Conservation (phyloP, 2,329 filamentous ascomycete genomes). For the Davidsoniella eucalypti region DNA sequence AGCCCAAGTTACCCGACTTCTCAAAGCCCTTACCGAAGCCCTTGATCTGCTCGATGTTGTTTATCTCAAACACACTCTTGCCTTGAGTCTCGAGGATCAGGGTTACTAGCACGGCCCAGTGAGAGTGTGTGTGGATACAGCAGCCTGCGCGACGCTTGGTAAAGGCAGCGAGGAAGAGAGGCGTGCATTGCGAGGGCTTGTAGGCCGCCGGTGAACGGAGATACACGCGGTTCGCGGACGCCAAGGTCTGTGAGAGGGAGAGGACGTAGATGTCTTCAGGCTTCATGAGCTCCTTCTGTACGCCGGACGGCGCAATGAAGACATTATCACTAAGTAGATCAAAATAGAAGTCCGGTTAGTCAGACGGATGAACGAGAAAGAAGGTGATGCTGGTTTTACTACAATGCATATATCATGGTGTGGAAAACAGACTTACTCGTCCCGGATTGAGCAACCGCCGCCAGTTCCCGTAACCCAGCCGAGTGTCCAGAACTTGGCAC, state of each 20-base stretch:
- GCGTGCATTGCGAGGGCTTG: constrained; percentile 91
- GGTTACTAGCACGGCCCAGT: constrained; percentile 92
- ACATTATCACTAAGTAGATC: constrained; percentile 53
- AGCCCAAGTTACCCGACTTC: constrained; percentile 74
- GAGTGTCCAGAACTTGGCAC: constrained; percentile 85
- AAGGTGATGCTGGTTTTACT: too few relatives aligned
- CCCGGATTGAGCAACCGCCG: constrained; percentile 61
- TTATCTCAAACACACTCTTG: constrained; percentile 64
- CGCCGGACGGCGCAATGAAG: constrained; percentile 87
- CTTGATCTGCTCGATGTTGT: constrained; percentile 98
- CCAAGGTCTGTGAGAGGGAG: constrained; percentile 51
- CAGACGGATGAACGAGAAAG: neutral
- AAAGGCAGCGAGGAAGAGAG: constrained; percentile 90
- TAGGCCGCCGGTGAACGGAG: constrained; percentile 56
- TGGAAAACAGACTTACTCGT: constrained; percentile 30
- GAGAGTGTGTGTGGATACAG: constrained; percentile 98
- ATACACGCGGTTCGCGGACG: constrained; percentile 46
- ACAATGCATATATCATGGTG: neutral
- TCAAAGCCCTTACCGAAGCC: constrained; percentile 51
- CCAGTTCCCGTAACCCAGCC: constrained; percentile 89
- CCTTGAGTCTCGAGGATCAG: constrained; percentile 59
- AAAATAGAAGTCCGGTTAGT: neutral
- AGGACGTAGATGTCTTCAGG: constrained; percentile 88
- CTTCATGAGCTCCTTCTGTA: constrained; percentile 95
- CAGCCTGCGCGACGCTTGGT: constrained; percentile 69